phyloP scores from a whole-genome alignment of 495 filamentous ascomycete genomes.

The Aspergillus kassunensis region DNA sequence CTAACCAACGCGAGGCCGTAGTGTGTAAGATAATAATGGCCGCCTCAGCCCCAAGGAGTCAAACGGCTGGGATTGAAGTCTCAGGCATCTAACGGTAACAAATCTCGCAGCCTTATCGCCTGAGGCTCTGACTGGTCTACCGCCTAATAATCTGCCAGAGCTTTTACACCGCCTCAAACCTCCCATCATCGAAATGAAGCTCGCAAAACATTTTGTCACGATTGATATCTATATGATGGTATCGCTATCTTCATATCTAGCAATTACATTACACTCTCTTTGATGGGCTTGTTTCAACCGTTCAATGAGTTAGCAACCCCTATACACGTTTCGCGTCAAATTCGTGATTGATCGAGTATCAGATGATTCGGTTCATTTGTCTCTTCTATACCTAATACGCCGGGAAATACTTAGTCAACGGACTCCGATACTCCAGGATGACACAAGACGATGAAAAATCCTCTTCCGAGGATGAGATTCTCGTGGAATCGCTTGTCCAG shows the following conservation, averaged over 20 bases:
- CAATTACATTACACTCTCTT: no score
- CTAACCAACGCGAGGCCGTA: neutral
- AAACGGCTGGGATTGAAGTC: no score
- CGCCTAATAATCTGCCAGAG: neutral
- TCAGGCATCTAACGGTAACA: no score
- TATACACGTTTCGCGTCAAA: neutral
- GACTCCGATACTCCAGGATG: slow-evolving; percentile 15
- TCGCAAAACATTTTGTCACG: neutral
- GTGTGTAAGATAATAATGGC: no score
- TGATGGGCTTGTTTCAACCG: neutral
- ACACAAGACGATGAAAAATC: slow-evolving; percentile 29
- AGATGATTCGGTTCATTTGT: neutral
- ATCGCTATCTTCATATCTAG: no score
- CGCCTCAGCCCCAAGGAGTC: no score
- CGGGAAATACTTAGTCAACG: neutral
- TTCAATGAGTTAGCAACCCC: neutral
- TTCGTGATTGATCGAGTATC: neutral
- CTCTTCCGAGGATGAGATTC: slow-evolving; percentile 36
- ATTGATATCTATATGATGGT: no score
- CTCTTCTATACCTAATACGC: neutral
- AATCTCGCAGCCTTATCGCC: neutral
- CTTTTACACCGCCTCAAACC: slow-evolving; percentile 5
- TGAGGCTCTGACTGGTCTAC: slow-evolving; percentile 3
- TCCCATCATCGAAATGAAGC: neutral
- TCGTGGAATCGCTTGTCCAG: slow-evolving; percentile 70